phyloP scores from a whole-genome alignment of 1,284 basidiomycete genomes.

The Leccinum griseonigrum region DNA sequence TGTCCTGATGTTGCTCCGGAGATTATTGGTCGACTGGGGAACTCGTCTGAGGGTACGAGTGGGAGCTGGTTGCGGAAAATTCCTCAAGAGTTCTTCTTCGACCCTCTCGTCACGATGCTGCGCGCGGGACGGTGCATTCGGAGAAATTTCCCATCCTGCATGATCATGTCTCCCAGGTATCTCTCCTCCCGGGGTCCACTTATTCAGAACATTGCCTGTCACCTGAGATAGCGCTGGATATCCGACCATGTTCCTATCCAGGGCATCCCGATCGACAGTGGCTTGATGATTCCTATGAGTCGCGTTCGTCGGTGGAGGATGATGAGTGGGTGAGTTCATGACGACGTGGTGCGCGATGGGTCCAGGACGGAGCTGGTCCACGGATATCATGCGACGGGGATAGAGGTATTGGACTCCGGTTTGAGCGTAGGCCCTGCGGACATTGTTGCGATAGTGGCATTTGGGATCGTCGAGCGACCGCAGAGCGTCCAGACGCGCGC shows the following conservation, averaged over 20 bases:
- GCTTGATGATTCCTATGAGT: not conserved
- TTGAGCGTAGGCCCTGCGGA: constrained; percentile 15
- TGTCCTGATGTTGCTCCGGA: constrained; percentile 5
- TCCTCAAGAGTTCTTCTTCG: not conserved
- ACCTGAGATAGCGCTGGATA: constrained; percentile 19
- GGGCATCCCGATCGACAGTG: not conserved
- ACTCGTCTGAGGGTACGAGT: constrained; percentile 8
- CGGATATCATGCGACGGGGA: constrained; percentile 7
- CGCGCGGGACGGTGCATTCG: not conserved
- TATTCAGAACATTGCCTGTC: constrained; percentile 7
- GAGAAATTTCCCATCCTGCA: constrained; percentile 2
- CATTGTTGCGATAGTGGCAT: constrained; percentile 24
- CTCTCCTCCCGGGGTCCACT: constrained; percentile 3
- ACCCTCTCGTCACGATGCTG: no score
- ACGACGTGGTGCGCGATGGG: not conserved
- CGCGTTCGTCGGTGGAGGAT: not conserved
- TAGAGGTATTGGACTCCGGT: not conserved
- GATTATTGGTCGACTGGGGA: constrained; percentile 3
- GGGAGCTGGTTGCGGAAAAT: not conserved
- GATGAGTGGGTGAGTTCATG: not conserved
- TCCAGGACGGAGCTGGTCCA: not conserved
- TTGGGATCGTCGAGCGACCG: constrained; percentile 16
- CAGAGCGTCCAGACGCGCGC: constrained; percentile 30
- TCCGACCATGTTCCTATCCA: not conserved
- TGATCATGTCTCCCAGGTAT: not conserved